Evolutionary conservation across 352 stramenopile species (phyloP).

Genomic region (Pythium aphanidermatum): DNA sequence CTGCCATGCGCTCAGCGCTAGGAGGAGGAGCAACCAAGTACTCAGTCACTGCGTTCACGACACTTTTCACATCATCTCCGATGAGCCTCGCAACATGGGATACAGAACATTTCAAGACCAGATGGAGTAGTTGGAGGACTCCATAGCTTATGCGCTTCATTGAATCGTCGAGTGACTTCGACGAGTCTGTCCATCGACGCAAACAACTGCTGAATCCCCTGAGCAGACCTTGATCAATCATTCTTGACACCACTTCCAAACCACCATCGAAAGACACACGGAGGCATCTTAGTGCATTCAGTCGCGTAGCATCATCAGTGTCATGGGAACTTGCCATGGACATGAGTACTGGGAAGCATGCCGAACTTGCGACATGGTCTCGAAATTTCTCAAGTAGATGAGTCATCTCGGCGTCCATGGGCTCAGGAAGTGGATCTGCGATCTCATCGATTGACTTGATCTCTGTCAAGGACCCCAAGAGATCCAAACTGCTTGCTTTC

Average conservation of each 20-base stretch:
- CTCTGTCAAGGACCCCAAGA: slow-evolving; percentile 47
- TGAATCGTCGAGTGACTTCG: slow-evolving; percentile 11
- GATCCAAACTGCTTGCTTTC: slow-evolving; percentile 41
- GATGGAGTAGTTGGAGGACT: slow-evolving; percentile 58
- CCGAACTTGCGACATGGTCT: slow-evolving; percentile 48
- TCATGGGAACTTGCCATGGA: slow-evolving; percentile 41
- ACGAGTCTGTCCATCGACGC: slow-evolving; percentile 40
- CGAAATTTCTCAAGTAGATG: slow-evolving; percentile 51
- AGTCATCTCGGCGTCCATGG: slow-evolving; percentile 30
- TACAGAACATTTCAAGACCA: slow-evolving; percentile 56
- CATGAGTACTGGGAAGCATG: slow-evolving; percentile 65
- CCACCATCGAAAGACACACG: slow-evolving; percentile 53
- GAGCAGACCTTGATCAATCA: slow-evolving; percentile 71
- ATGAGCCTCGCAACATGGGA: slow-evolving; percentile 41
- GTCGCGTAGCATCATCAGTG: slow-evolving; percentile 31
- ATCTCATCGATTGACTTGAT: slow-evolving; percentile 46
- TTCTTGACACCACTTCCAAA: slow-evolving; percentile 40
- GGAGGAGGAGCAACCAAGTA: slow-evolving; percentile 56
- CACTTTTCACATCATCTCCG: slow-evolving; percentile 52
- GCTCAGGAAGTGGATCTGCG: slow-evolving; percentile 34
- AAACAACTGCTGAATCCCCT: slow-evolving; percentile 58
- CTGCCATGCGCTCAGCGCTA: slow-evolving; percentile 39
- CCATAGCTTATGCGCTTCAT: slow-evolving; percentile 28
- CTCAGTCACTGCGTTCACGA: slow-evolving; percentile 65
- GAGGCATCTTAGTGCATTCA: slow-evolving; percentile 67